These are phyloP conservation scores for Penicillium sp. DNA, from an alignment of 2,329 filamentous ascomycete species.

Conservation along the genomic window DNA sequence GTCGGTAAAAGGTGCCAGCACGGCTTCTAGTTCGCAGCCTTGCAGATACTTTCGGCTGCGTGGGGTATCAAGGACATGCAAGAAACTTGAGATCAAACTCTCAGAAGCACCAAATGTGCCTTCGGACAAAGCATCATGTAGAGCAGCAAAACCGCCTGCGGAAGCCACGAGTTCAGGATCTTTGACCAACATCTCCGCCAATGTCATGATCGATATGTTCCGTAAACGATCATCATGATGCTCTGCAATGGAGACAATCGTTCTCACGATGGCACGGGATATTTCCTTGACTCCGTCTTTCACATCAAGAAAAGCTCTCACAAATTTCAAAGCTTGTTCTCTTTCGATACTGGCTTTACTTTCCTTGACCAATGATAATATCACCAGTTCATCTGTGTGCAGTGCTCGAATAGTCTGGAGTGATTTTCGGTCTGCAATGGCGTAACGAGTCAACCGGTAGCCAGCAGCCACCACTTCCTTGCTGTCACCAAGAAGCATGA, in stretches of 20 bases:
- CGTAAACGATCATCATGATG: constrained; percentile 81
- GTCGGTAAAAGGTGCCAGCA: constrained; percentile 93
- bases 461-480: constrained; percentile 93
- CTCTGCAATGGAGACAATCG: constrained; percentile 86
- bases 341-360: constrained; percentile 95
- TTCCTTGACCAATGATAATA: constrained; percentile 90
- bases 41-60: constrained; percentile 77
- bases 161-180: constrained; percentile 79
- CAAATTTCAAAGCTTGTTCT: constrained; percentile 95
- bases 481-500: constrained; percentile 93
- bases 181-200: constrained; percentile 86
- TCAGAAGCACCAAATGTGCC: constrained; percentile 91
- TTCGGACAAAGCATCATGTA: constrained; percentile 91
- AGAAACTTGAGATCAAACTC: constrained; percentile 80
- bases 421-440: constrained; percentile 87
- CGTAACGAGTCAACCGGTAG: constrained; percentile 89
- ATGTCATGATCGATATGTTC: constrained; percentile 87
- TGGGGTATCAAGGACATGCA: constrained; percentile 86
- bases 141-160: constrained; percentile 77
- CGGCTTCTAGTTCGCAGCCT: constrained; percentile 82
- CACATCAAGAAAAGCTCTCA: constrained; percentile 91
- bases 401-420: constrained; percentile 82
- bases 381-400: constrained; percentile 90
- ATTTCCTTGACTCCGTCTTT: constrained; percentile 89
- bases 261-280: constrained; percentile 81